Evolutionary conservation across 768 basidiomycete genomes (phyloP), one percentile per base, ranked within the genome.

Genomic region (Tulasnella sp.): DNA sequence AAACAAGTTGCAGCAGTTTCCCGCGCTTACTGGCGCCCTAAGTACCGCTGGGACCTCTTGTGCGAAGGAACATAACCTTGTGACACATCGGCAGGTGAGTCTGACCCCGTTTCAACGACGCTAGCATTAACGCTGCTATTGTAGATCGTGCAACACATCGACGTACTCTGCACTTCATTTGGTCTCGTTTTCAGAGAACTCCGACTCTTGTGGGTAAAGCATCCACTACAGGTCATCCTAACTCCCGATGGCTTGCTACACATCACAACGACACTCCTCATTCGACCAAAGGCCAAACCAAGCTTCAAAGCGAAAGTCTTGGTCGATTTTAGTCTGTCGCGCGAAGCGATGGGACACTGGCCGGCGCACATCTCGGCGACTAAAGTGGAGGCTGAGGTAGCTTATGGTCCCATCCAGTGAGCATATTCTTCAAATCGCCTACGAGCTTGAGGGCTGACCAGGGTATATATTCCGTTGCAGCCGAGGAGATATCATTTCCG

Each of bases 371-470:
- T 57, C 21, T 15, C 22, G 25, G 46, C 19, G 22, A 2, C 45
- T 11, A 43, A 44, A 17, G 44, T 57, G 8, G 46, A 57, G 27
- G 55, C 38, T 15, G 42, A 57, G 29, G 45, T 57, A 21, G 43
- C 46, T 17, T 57, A 57, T 48, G 55, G 55, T 22, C 17, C 55
- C 3, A 44, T 57, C 55, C 27, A 57, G 55, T 57, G 27, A 45
- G 55, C 44, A 30, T 25, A 53, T 21, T 3, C 17, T 22, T 38
- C 27, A 29, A 4, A 9, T 52, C 10, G 15, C 3, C 12, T 22
- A 2, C 50, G 1, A 31, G 2, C 22, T 21, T 31, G 38, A 42
- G 4, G 24, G 41, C 21, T 3, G 44, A 2, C 17, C 2, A 2
- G 9, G 21, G 41, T 19, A 55, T 42, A 17, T 41, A 19, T 21